Conservation (phyloP, 2,329 filamentous ascomycete species). For the Fusarium armeniacum region DNA sequence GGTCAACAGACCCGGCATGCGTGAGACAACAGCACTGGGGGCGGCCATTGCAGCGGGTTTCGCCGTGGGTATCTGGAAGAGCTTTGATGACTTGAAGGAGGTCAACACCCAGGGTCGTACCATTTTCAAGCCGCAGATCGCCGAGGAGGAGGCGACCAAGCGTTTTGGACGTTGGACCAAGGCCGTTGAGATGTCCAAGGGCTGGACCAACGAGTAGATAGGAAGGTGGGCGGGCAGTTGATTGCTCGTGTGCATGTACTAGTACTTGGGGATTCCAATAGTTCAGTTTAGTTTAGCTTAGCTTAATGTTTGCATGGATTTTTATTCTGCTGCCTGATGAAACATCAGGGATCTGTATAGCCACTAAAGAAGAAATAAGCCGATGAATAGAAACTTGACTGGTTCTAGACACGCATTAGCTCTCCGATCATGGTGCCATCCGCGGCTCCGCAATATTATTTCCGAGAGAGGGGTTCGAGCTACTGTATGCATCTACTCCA, state of each 20-base stretch:
- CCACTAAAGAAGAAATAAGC: slow-evolving; percentile 25
- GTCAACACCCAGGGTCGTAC: slow-evolving; percentile 79
- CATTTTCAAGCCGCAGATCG: slow-evolving; percentile 76
- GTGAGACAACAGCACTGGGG: slow-evolving; percentile 85
- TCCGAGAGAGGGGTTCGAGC: slow-evolving; percentile 13
- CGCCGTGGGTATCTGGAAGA: slow-evolving; percentile 80
- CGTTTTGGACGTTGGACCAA: slow-evolving; percentile 81
- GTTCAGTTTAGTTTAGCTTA: background rate
- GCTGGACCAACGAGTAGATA: slow-evolving; percentile 68
- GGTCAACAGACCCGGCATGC: slow-evolving; percentile 83
- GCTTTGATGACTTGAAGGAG: slow-evolving; percentile 77
- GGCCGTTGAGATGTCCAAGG: slow-evolving; percentile 83
- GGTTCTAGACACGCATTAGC: slow-evolving; percentile 14
- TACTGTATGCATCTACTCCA: background rate
- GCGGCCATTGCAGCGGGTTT: slow-evolving; percentile 88
- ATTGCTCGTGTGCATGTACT: slow-evolving; percentile 24
- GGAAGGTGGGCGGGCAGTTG: background rate
- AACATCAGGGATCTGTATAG: slow-evolving; percentile 8
- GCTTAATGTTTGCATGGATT: slow-evolving; percentile 19
- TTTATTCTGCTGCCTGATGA: slow-evolving; percentile 39
- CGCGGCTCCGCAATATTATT: slow-evolving; percentile 36
- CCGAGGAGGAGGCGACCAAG: slow-evolving; percentile 68
- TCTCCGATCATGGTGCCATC: slow-evolving; percentile 23
- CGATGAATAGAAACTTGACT: slow-evolving; percentile 20
- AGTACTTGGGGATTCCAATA: slow-evolving; percentile 4